Evolutionary conservation across 768 basidiomycete species (phyloP).

Genomic region (Rubroboletus satanas): DNA sequence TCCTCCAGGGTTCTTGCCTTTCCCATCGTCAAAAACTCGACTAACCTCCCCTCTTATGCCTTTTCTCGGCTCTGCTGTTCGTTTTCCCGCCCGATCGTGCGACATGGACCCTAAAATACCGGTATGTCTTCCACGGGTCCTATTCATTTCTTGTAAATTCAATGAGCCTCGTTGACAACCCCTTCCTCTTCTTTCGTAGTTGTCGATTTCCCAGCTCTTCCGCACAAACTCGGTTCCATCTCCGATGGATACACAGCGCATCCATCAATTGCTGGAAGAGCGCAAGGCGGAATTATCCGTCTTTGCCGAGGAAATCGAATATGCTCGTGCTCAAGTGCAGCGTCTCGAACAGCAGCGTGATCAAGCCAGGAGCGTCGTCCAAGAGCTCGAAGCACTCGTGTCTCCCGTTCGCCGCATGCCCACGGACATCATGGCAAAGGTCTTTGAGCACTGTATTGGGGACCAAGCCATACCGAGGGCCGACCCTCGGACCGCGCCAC

Average conservation of each 20-base stretch:
- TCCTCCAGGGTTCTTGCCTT: not conserved
- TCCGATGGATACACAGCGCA: slow-evolving; percentile 16
- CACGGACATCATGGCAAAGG: slow-evolving; percentile 26
- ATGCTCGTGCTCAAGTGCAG: slow-evolving; percentile 19
- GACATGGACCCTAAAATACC: slow-evolving; percentile 22
- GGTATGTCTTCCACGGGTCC: slow-evolving; percentile 10
- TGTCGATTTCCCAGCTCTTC: slow-evolving; percentile 28
- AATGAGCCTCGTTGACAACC: not conserved
- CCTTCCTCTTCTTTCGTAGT: not conserved
- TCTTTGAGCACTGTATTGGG: slow-evolving; percentile 24
- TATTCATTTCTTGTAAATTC: not conserved
- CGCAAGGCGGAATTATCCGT: slow-evolving; percentile 12
- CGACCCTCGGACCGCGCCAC: slow-evolving; percentile 16
- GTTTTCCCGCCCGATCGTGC: not conserved
- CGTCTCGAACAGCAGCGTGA: slow-evolving; percentile 18
- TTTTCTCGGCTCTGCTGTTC: not conserved
- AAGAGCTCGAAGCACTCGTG: slow-evolving; percentile 25
- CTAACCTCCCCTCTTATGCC: not conserved
- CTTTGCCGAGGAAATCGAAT: slow-evolving; percentile 19
- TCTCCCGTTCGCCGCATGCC: slow-evolving; percentile 32
- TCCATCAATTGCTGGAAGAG: slow-evolving; percentile 15
- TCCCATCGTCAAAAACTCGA: not conserved
- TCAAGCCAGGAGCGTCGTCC: slow-evolving; percentile 11
- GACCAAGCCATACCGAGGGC: slow-evolving; percentile 8
- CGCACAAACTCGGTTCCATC: slow-evolving; percentile 28